phyloP scores from a whole-genome alignment of 192 early-diverging fungal genomes.

The Kickxella alabastrina region DNA sequence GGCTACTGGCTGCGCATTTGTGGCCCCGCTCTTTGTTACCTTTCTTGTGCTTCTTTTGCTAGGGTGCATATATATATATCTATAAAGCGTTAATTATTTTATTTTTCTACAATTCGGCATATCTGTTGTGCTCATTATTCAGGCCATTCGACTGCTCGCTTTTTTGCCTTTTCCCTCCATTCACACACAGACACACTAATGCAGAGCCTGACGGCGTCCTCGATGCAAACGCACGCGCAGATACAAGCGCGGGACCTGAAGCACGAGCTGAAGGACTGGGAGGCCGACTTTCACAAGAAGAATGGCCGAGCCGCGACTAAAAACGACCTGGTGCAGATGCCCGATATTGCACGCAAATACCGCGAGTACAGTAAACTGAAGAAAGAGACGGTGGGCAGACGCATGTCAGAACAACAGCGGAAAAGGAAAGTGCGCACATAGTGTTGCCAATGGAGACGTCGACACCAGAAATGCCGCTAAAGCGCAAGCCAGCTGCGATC shows the following conservation, averaged over 20 bases:
- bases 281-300: slow-evolving; percentile 24
- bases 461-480: slow-evolving; percentile 15
- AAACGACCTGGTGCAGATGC: slow-evolving; percentile 17
- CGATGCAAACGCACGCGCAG: slow-evolving; percentile 2
- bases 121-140: too few relatives aligned
- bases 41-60: too few relatives aligned
- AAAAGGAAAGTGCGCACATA: not conserved
- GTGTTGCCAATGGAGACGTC: slow-evolving; percentile 32
- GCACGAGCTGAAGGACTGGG: slow-evolving; percentile 47
- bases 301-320: slow-evolving; percentile 37
- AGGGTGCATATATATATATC: too few relatives aligned
- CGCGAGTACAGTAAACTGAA: slow-evolving; percentile 42
- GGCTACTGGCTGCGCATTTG: too few relatives aligned
- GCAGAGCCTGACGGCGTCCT: not conserved
- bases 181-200: too few relatives aligned
- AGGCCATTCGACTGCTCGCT: too few relatives aligned
- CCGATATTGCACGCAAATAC: slow-evolving; percentile 40
- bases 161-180: too few relatives aligned
- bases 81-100: too few relatives aligned
- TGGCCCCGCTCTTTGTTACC: too few relatives aligned
- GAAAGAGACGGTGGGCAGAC: not conserved
- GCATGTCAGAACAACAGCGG: not conserved
- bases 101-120: too few relatives aligned
- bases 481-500: slow-evolving; percentile 27
- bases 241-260: slow-evolving; percentile 26